Percentiles rank a stretch among this genome's conserved stretches.
These are phyloP conservation scores for Aspergillus calidoustus DNA, from an alignment of 2,329 filamentous ascomycete genomes.

Conservation along the genomic window DNA sequence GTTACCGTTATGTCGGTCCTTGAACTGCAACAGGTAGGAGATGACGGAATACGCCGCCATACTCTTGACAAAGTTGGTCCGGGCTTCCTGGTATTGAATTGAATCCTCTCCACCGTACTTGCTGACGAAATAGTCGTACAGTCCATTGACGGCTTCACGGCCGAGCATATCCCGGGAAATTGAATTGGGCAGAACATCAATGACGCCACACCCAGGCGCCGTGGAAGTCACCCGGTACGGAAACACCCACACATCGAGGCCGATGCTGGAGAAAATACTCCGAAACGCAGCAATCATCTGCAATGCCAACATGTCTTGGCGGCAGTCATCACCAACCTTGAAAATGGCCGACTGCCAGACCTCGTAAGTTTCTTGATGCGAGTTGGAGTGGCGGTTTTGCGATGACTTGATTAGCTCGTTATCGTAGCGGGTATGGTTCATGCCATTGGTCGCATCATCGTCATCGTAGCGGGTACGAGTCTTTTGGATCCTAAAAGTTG, in stretches of 20 bases:
- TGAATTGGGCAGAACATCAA: conserved; percentile 96
- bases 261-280: conserved; percentile 93
- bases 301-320: conserved; percentile 92
- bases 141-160: conserved; percentile 93
- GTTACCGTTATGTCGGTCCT: conserved; percentile 98
- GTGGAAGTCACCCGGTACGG: conserved; percentile 97
- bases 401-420: conserved; percentile 24
- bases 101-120: conserved; percentile 98
- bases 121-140: conserved; percentile 97
- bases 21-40: conserved; percentile 96
- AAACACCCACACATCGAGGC: conserved; percentile 94
- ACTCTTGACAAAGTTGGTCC: conserved; percentile 97
- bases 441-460: conserved; percentile 29
- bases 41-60: conserved; percentile 99
- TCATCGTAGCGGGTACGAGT: conserved; percentile 50
- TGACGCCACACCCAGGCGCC: conserved; percentile 94
- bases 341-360: conserved; percentile 99
- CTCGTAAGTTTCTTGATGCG: conserved; percentile 69
- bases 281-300: conserved; percentile 98
- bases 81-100: conserved; percentile 89
- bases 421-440: conserved; percentile 22
- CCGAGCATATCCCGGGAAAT: conserved; percentile 99
- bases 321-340: conserved; percentile 98
- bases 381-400: conserved; percentile 6
- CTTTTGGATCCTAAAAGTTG: conserved; percentile 95